Base-by-base conservation (phyloP, 2,329 filamentous ascomycete genomes). In the Epicoccum sorghinum region DNA sequence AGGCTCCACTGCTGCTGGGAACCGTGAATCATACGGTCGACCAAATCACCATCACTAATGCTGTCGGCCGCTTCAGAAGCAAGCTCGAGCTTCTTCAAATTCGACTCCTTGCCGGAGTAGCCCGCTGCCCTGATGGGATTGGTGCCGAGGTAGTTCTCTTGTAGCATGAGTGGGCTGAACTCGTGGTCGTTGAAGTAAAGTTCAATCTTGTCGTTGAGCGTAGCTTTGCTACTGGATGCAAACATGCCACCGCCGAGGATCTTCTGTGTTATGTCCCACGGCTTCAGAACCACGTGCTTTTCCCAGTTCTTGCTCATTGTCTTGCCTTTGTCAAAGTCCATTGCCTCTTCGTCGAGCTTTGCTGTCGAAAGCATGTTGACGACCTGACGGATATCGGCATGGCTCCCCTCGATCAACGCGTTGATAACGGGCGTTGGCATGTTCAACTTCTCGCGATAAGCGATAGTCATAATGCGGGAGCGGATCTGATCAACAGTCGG, bases 161-260 rank as follows among this genome's bases (percentile, higher is more conserved):
- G 95, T 41, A 99, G 87, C 95, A 99, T 98, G 47, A 99, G 81
- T 69, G 88, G 95, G 68, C 92, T 97, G 77, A 98, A 96, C 67
- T 99, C 95, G 70, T 99, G 95, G 67, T 99, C 95, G 74, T 99
- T 98, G 81, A 99, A 99, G 75, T 99, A 99, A 1, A 99, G 85
- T 76, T 99, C 93, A 59, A 96, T 95, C 81, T 99, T 99, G 75
- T 99, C 93, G 71, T 98, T 98, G 32, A 99, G 79, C 0, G 91
- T 96, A 3, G 90, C 81, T 62, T 91, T 96, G 76, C 91, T 96
- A 44, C 87, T 86, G 4, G 87, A 83, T 23, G 90, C 83, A 75
- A 98, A 99, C 76, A 97, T 86, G 33, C 91, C 91, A 4, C 91
- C 88, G 24, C 86, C 91, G 5, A 99, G 84, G 71, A 99, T 91